Evolutionary conservation across 2,329 filamentous ascomycete genomes (phyloP), one percentile per base, ranked within the genome.

Genomic region (Cordyceps sp.): DNA sequence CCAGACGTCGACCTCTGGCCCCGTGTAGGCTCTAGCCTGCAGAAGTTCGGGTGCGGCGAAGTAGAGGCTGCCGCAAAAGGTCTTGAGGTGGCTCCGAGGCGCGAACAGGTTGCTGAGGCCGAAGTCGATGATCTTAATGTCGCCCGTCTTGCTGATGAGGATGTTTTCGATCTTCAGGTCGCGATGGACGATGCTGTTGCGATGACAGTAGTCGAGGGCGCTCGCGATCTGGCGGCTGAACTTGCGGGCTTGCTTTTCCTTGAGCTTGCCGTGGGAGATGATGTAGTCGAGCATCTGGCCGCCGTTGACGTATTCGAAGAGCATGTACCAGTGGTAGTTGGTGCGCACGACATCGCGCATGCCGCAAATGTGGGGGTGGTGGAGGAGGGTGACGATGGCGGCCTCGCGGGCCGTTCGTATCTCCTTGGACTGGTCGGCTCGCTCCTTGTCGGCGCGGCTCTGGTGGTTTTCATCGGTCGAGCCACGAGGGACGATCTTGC

Each of bases 231-330:
- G 90, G 26, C 90, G 79, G 42, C 84, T 92, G 54, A 98, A 98
- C 54, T 96, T 96, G 47, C 90, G 77, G 8, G 90, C 90, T 57
- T 93, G 88, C 58, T 96, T 96, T 61, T 98, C 90, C 64, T 96
- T 96, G 40, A 98, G 64, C 48, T 92, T 82, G 36, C 88, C 90
- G 49, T 98, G 90, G 4, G 86, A 94, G 50, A 98, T 98, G 54
- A 98, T 98, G 58, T 96, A 98, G 61, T 98, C 90, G 38, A 98
- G 74, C 90, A 98, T 96, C 59, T 98, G 90, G 14, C 90, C 90
- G 30, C 90, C 90, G 50, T 98, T 94, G 55, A 98, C 90, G 54
- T 90, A 94, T 59, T 98, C 90, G 50, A 93, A 98, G 32, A 98
- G 74, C 90, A 98, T 98, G 58, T 98, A 98, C 90, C 90, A 98